Evolutionary conservation across 805 yeast species (phyloP), one percentile per base, ranked within the genome.

Genomic region (Candida morakotiae): DNA sequence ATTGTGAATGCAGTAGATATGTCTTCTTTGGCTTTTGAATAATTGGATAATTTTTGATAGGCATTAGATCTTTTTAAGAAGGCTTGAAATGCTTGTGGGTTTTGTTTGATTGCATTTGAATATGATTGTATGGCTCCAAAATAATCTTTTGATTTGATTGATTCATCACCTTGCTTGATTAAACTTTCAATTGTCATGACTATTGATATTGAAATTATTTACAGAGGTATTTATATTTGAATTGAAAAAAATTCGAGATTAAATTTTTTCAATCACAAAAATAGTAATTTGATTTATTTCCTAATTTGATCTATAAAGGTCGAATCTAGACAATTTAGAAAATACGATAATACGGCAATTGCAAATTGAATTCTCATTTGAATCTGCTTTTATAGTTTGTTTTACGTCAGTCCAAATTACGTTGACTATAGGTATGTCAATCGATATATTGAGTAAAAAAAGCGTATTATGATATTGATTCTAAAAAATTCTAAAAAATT

Each of bases 11-110:
- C 80, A 22, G 58, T 55, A 4, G 61, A 46, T 22, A 77, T 65
- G 47, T 71, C 74, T 2, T 59, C 56, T 34, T 71, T 56, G 2
- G 85, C 78, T 16, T 53, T 55, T 30, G 73, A 77, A 56, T 65
- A 69, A 38, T 72, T 63, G 39, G 65, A 58, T 31, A 68, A 47
- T 46, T 76, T 71, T 42, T 72, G 72, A 44, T 72, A 60, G 4
- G 73, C 67, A 13, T 69, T 72, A 9, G 83, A 63, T 40, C 79
- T 55, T 43, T 78, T 68, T 2, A 74, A 40, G 14, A 65, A 60
- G 0, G 83, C 75, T 28, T 55, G 60, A 33, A 73, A 65, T 13
- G 81, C 72, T 2, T 53, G 54, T 0, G 77, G 69, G 32, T 67
- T 56, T 31, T 69, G 68, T 9, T 49, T 49, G 14, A 79, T 46